Evolutionary conservation across 441 rosid species (phyloP), one percentile per base, ranked within the genome.

Genomic region (Euphorbia celastroides): DNA sequence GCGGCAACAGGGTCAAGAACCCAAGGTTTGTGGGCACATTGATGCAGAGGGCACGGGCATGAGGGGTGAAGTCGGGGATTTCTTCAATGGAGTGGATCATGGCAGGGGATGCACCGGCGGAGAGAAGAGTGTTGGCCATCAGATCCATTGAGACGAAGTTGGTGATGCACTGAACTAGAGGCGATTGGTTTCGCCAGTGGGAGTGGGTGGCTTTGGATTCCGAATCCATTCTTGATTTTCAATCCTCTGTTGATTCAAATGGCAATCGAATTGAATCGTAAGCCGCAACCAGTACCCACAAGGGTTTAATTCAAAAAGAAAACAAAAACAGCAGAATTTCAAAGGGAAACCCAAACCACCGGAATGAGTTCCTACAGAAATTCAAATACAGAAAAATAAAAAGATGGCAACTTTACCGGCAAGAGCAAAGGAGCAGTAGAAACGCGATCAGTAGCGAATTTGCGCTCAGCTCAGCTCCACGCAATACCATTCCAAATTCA

Each of bases 31-130:
- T 87, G 44, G 92, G 93, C 0, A 90, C 77, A 83, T 93, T 90
- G 84, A 93, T 66, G 65, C 88, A 84, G 42, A 93, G 90, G 9
- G 89, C 89, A 34, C 68, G 66, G 57, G 62, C 66, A 38, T 79
- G 79, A 42, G 97, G 97, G 1, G 98, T 93, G 79, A 87, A 93
- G 62, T 90, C 96, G 1, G 87, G 88, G 70, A 86, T 70, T 71
- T 93, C 98, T 41, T 73, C 75, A 25, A 78, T 27, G 30, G 88
- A 83, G 75, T 93, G 94, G 48, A 93, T 75, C 96, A 88, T 93
- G 41, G 98, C 96, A 36, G 97, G 97, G 0, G 98, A 93, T 4
- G 97, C 97, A 38, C 97, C 97, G 30, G 89, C 94, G 17, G 97
- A 75, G 59, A 88, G 78, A 61, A 90, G 94, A 50, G 88, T 83